Conservation (phyloP, 2,329 filamentous ascomycete species). For the Ophiostoma sp. region DNA sequence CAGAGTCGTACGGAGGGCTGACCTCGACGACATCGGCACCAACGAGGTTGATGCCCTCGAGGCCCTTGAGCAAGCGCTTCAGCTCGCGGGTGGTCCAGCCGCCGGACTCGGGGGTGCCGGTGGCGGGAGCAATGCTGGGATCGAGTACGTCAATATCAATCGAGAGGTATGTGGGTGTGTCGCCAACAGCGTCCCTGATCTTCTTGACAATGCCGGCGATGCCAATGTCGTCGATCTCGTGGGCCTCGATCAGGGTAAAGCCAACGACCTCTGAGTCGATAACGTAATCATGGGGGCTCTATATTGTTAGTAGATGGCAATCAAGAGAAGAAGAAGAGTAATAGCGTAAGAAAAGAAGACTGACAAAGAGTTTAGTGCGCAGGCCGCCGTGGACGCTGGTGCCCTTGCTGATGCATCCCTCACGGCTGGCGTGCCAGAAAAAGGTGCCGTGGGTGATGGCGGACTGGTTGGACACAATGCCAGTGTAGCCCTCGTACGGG, state of each 20-base stretch:
- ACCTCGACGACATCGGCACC: constrained; percentile 88
- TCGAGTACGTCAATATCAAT: constrained; percentile 35
- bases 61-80: constrained; percentile 71
- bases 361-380: not conserved
- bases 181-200: constrained; percentile 40
- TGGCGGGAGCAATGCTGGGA: constrained; percentile 39
- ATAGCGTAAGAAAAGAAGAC: not conserved
- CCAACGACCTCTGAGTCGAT: constrained; percentile 81
- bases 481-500: constrained; percentile 65
- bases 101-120: constrained; percentile 81
- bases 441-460: constrained; percentile 82
- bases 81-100: constrained; percentile 87
- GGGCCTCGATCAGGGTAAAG: constrained; percentile 72
- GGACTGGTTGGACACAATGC: constrained; percentile 67
- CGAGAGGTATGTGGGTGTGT: constrained; percentile 26
- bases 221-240: constrained; percentile 41
- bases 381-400: constrained; percentile 41
- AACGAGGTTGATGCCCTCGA: constrained; percentile 77
- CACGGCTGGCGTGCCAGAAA: constrained; percentile 74
- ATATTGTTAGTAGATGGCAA: not conserved
- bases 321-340: not conserved
- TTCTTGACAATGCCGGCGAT: constrained; percentile 19
- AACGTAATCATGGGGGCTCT: constrained; percentile 39
- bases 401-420: constrained; percentile 75
- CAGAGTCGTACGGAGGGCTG: constrained; percentile 70